Conservation (phyloP, 352 stramenopile species). For the Thraustochytrium sp. region DNA sequence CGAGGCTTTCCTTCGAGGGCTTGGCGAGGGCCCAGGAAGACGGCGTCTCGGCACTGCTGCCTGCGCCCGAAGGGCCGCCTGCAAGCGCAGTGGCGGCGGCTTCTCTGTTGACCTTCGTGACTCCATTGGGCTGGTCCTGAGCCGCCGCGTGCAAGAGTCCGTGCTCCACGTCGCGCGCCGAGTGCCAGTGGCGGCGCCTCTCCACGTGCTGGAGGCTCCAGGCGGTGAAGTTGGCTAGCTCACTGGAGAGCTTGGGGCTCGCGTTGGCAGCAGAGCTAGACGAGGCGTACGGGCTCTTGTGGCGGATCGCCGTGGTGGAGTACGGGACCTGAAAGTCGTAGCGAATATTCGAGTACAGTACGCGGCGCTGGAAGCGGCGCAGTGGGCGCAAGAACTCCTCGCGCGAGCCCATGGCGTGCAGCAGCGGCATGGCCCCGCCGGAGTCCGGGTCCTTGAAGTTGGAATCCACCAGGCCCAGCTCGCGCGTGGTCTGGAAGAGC, state of each 20-base stretch:
- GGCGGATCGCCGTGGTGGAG: neutral
- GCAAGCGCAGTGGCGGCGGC: too few species aligned
- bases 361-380: constrained; percentile 7
- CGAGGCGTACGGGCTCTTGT: constrained; percentile 15
- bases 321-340: constrained; percentile 38
- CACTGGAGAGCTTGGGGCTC: neutral
- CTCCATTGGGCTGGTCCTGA: too few species aligned
- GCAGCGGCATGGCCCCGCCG: neutral
- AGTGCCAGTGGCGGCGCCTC: neutral
- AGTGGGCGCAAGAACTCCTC: neutral
- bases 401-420: constrained; percentile 2
- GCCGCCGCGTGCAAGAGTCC: neutral
- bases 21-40: neutral
- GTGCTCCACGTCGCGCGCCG: neutral
- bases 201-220: constrained; percentile 24
- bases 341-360: constrained; percentile 37
- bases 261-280: neutral
- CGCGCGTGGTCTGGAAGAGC: constrained; percentile 1
- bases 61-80: too few species aligned
- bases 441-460: neutral
- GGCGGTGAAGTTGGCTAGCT: neutral
- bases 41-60: too few species aligned
- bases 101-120: too few species aligned
- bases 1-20: too few species aligned
- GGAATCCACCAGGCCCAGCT: constrained; percentile 27